Conservation (phyloP, 148 eudicot species). For the Selenicereus undatus region DNA sequence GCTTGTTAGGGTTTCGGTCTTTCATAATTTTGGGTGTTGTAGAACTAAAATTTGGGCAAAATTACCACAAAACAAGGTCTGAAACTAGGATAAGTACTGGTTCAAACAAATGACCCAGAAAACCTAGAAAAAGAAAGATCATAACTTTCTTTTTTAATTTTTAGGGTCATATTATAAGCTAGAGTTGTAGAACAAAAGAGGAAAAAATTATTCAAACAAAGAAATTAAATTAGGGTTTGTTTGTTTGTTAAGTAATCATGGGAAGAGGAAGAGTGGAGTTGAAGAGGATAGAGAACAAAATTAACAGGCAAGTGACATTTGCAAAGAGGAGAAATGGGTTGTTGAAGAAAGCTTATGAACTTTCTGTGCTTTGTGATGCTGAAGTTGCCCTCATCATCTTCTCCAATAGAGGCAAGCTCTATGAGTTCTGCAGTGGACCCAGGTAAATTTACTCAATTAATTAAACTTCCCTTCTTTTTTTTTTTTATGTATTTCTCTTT, state of each 20-base stretch:
- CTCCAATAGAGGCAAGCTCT: constrained; percentile 61
- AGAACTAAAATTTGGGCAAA: constrained; percentile 28
- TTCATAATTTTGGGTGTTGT: constrained; percentile 32
- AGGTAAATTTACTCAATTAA: not conserved
- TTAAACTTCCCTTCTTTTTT: not conserved
- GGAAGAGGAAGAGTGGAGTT: constrained; percentile 73
- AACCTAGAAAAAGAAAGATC: not conserved
- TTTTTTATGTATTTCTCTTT: too few relatives aligned
- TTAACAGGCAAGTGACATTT: constrained; percentile 65
- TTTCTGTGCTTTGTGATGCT: constrained; percentile 25
- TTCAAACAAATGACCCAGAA: not conserved
- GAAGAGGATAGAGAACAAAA: constrained; percentile 80
- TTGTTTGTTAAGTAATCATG: constrained; percentile 17
- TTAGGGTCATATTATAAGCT: not conserved
- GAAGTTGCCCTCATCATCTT: constrained; percentile 37
- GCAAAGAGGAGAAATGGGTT: constrained; percentile 78
- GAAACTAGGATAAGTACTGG: not conserved
- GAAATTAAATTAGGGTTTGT: not conserved
- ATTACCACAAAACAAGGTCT: constrained; percentile 27
- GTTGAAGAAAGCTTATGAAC: constrained; percentile 67
- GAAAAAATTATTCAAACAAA: not conserved
- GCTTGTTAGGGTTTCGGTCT: constrained; percentile 25
- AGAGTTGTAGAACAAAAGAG: constrained; percentile 13
- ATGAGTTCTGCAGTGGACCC: constrained; percentile 48
- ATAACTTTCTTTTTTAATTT: not conserved